phyloP scores from a whole-genome alignment of 2,329 filamentous ascomycete species.

The Pyricularia sp. region DNA sequence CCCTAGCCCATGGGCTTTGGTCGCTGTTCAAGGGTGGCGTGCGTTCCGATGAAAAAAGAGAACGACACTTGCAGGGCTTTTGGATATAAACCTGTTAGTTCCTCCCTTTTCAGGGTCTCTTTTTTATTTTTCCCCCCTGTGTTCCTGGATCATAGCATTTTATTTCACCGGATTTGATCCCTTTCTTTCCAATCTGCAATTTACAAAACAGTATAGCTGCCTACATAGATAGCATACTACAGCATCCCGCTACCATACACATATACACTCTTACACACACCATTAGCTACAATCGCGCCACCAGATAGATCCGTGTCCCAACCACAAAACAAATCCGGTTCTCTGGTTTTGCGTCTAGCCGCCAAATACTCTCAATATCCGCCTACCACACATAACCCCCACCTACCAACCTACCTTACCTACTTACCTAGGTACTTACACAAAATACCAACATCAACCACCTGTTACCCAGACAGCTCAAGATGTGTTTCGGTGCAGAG shows the following conservation, averaged over 20 bases:
- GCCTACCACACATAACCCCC: background rate
- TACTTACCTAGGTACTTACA: background rate
- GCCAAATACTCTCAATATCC: no score
- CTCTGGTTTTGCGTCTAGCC: background rate
- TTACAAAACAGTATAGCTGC: background rate
- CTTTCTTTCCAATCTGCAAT: background rate
- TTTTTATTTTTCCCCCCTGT: background rate
- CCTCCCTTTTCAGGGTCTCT: background rate
- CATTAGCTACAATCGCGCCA: background rate
- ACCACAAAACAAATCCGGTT: background rate
- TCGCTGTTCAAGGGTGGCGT: background rate
- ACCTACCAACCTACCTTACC: no score
- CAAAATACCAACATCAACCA: background rate
- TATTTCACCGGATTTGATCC: background rate
- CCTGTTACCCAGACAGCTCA: conserved; percentile 8
- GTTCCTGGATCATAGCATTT: background rate
- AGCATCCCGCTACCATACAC: background rate
- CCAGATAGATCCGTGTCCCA: background rate
- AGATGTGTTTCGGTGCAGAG: conserved; percentile 35
- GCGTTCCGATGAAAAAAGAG: background rate
- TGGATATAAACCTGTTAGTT: background rate
- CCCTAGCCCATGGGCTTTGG: background rate
- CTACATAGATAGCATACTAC: background rate
- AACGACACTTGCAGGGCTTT: background rate
- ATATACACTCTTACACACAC: background rate